phyloP scores from a whole-genome alignment of 495 filamentous ascomycete genomes.

The Geopyxis carbonaria region DNA sequence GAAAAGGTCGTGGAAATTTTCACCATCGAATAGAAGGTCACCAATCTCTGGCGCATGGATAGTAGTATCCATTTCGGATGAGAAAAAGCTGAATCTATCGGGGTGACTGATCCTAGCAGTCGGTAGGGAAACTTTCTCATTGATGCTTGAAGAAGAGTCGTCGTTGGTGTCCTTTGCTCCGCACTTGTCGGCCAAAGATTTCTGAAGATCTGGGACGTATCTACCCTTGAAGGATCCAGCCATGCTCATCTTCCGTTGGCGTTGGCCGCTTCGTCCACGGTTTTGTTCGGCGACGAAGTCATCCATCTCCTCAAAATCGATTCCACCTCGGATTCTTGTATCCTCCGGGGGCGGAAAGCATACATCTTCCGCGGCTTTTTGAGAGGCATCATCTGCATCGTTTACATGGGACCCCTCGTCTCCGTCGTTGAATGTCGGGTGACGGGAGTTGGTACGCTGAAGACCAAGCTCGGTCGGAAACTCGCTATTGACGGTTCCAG shows the following conservation, averaged over 20 bases:
- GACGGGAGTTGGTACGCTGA: constrained; percentile 27
- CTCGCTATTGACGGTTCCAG: constrained; percentile 24
- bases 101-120: constrained; percentile 34
- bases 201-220: constrained; percentile 6
- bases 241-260: constrained; percentile 54
- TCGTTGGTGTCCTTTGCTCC: too few relatives aligned
- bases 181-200: constrained; percentile 5
- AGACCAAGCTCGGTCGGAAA: constrained; percentile 32
- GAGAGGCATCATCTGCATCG: constrained; percentile 11
- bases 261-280: constrained; percentile 41
- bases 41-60: constrained; percentile 79
- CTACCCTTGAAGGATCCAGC: constrained; percentile 14
- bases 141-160: constrained; percentile 22
- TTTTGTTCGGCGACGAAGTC: constrained; percentile 36
- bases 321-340: constrained; percentile 15
- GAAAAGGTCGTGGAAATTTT: constrained; percentile 78
- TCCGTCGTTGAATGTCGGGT: constrained; percentile 35
- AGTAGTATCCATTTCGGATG: constrained; percentile 75
- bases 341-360: constrained; percentile 52
- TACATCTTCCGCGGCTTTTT: constrained; percentile 63
- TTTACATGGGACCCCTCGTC: constrained; percentile 18
- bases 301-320: constrained; percentile 26
- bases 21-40: constrained; percentile 70
- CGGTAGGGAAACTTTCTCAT: constrained; percentile 17
- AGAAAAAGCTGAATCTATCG: constrained; percentile 88